Evolutionary conservation across 768 basidiomycete species (phyloP).

Genomic region (Suillus luteus): DNA sequence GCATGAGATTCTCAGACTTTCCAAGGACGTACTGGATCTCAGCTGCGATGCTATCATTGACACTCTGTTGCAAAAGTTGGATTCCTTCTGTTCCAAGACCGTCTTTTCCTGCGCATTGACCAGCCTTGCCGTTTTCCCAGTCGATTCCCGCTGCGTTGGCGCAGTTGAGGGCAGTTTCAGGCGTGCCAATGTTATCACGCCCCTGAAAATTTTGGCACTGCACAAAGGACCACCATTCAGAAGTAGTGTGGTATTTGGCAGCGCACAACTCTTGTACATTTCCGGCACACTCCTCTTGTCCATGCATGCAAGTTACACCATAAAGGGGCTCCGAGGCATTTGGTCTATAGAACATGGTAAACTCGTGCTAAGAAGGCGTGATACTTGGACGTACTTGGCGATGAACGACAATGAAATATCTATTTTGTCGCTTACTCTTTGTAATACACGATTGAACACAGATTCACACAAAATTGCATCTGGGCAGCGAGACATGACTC

Average conservation of each 20-base stretch:
- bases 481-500: constrained; percentile 75
- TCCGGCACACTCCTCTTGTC: constrained; percentile 78
- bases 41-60: constrained; percentile 42
- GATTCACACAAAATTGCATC: constrained; percentile 84
- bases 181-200: constrained; percentile 60
- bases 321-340: constrained; percentile 67
- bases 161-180: constrained; percentile 66
- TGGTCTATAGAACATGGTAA: constrained; percentile 43
- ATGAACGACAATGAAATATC: constrained; percentile 73
- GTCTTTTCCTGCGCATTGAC: constrained; percentile 59
- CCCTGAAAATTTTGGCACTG: constrained; percentile 77
- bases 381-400: constrained; percentile 55
- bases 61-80: constrained; percentile 62
- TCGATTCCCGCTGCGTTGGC: constrained; percentile 63
- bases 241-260: constrained; percentile 52
- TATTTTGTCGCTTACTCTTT: constrained; percentile 62
- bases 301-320: constrained; percentile 84
- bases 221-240: constrained; percentile 82
- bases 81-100: constrained; percentile 66
- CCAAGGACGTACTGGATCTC: constrained; percentile 55
- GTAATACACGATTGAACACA: constrained; percentile 71
- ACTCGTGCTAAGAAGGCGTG: constrained; percentile 13
- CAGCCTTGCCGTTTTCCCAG: constrained; percentile 63
- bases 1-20: constrained; percentile 8
- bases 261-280: constrained; percentile 90